Conservation (phyloP, 2,329 filamentous ascomycete species). For the Beauveria medogensis region DNA sequence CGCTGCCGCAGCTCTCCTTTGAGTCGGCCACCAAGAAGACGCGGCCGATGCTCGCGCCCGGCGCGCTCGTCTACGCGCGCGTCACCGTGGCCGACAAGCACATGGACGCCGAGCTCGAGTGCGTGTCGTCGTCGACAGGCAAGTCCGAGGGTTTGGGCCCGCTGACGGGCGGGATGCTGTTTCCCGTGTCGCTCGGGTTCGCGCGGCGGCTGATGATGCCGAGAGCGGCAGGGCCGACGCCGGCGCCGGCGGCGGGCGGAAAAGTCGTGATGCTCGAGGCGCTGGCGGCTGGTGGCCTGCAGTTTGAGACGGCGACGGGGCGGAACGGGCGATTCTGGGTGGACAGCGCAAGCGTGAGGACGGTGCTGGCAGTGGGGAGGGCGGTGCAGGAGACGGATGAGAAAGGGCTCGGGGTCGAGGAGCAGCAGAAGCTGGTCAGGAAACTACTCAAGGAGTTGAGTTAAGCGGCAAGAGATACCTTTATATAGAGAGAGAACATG, state of each 20-base stretch:
- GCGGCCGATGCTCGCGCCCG: constrained; percentile 64
- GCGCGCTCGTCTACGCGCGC: constrained; percentile 82
- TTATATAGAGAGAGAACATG: too few species aligned
- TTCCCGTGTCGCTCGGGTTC: constrained; percentile 70
- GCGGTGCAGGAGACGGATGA: constrained; percentile 74
- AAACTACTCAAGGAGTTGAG: constrained; percentile 53
- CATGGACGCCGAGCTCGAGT: constrained; percentile 85
- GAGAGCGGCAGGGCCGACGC: constrained; percentile 33
- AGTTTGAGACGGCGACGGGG: constrained; percentile 90
- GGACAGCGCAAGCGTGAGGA: constrained; percentile 58
- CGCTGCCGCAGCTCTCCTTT: constrained; percentile 84
- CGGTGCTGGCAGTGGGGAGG: constrained; percentile 68
- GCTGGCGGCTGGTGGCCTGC: constrained; percentile 64
- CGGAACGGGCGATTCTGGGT: constrained; percentile 92
- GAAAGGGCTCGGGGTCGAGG: constrained; percentile 51
- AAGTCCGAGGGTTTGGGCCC: constrained; percentile 84
- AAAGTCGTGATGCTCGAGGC: constrained; percentile 66
- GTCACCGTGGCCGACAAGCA: constrained; percentile 69
- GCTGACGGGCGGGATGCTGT: constrained; percentile 78
- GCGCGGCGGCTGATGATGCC: constrained; percentile 69
- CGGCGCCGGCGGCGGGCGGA: constrained; percentile 38
- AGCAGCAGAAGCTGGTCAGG: constrained; percentile 63
- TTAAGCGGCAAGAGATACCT: constrained; percentile 21
- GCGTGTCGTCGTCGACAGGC: constrained; percentile 76
- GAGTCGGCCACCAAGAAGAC: constrained; percentile 90